Evolutionary conservation across 441 rosid genomes (phyloP).

Genomic region (Hura crepitans): DNA sequence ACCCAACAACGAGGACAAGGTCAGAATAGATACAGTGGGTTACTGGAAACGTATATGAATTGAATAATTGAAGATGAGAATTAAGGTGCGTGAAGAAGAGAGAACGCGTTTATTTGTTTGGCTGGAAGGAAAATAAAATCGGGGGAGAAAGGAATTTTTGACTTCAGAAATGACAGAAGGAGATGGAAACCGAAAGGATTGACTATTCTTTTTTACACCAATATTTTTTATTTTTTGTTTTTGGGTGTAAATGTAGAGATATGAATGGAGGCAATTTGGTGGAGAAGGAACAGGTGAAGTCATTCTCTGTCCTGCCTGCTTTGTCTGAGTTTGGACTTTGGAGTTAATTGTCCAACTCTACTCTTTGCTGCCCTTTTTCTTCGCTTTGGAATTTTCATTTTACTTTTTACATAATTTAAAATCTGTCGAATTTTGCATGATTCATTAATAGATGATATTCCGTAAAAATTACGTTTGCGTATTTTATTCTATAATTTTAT

Average conservation of each 20-base stretch:
- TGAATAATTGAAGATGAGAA: not conserved
- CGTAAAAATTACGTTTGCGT: too few species aligned
- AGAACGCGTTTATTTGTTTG: not conserved
- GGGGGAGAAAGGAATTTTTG: slow-evolving; percentile 15
- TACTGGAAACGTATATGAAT: not conserved
- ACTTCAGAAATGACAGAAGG: slow-evolving; percentile 8
- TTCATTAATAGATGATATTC: too few species aligned
- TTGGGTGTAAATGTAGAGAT: not conserved
- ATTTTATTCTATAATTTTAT: too few species aligned
- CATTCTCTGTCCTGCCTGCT: slow-evolving; percentile 7
- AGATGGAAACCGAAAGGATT: slow-evolving; percentile 10
- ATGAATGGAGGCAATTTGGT: not conserved
- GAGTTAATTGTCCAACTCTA: slow-evolving; percentile 9
- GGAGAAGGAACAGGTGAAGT: slow-evolving; percentile 4
- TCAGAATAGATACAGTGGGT: slow-evolving; percentile 14
- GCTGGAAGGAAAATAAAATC: not conserved
- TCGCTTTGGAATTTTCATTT: not conserved
- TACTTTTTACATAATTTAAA: too few species aligned
- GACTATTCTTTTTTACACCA: slow-evolving; percentile 1
- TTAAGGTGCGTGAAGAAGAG: not conserved
- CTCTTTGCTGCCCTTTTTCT: not conserved
- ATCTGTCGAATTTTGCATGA: too few species aligned
- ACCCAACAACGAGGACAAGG: not conserved
- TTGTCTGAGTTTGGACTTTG: slow-evolving; percentile 12
- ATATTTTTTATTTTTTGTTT: not conserved